A percentile compares a stretch with the other conserved stretches of the same genome.
phyloP scores from a whole-genome alignment of 2,329 filamentous ascomycete genomes.

The Aspergillus sergii region DNA sequence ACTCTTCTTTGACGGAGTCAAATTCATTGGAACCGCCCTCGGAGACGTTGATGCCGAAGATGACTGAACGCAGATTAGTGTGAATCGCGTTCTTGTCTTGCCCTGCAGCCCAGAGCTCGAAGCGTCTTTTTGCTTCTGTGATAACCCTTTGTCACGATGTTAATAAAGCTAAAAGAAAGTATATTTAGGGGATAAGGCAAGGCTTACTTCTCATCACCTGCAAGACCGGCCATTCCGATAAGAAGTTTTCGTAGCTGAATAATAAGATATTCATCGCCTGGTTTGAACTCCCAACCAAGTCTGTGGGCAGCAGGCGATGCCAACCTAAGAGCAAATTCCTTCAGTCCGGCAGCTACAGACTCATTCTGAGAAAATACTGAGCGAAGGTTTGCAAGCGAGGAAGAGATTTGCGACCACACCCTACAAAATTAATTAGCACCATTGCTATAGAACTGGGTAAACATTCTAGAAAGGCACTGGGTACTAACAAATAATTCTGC shows the following conservation, averaged over 20 bases:
- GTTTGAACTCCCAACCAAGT: conserved; percentile 82
- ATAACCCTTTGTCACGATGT: conserved; percentile 55
- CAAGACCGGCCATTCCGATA: conserved; percentile 72
- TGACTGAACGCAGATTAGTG: conserved; percentile 75
- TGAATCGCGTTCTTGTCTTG: conserved; percentile 70
- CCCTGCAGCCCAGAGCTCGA: conserved; percentile 74
- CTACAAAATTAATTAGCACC: conserved; percentile 34
- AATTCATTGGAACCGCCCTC: conserved; percentile 71
- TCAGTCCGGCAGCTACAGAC: conserved; percentile 70
- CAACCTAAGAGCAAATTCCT: conserved; percentile 77
- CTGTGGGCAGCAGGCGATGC: conserved; percentile 73
- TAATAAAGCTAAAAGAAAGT: not conserved
- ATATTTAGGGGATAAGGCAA: not conserved
- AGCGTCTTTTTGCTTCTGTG: conserved; percentile 74
- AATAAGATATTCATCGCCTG: conserved; percentile 77
- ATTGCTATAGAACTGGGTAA: not conserved
- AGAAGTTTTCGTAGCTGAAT: conserved; percentile 82
- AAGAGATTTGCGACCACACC: conserved; percentile 84
- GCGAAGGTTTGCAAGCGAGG: conserved; percentile 74
- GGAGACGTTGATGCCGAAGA: conserved; percentile 78
- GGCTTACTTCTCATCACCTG: conserved; percentile 72
- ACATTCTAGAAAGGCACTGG: not conserved
- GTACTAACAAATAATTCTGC: conserved; percentile 70
- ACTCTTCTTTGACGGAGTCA: conserved; percentile 80
- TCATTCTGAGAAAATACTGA: conserved; percentile 82